Conservation (phyloP, 2,329 filamentous ascomycete species). For the Ophiostoma novo-ulmi region DNA sequence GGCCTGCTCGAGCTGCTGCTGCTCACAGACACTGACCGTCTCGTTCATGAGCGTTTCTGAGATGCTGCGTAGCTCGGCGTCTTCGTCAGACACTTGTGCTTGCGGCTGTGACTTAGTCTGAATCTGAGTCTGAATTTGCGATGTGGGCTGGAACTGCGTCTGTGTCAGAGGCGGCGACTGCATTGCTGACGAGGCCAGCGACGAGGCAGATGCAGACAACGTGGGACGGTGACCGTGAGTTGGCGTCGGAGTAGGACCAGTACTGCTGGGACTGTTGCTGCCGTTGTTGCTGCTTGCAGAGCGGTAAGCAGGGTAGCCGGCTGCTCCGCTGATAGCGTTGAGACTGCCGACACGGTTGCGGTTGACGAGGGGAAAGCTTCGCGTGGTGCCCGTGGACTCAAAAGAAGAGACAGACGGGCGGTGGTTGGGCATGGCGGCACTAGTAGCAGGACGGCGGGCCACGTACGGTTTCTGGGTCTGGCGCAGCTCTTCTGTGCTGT, state of each 20-base stretch:
- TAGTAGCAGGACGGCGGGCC: constrained; percentile 41
- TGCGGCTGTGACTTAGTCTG: not conserved
- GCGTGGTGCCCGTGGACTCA: constrained; percentile 53
- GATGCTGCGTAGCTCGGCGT: constrained; percentile 45
- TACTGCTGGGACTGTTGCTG: constrained; percentile 15
- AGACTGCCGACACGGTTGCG: constrained; percentile 25
- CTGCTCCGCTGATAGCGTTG: constrained; percentile 19
- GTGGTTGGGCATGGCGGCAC: constrained; percentile 39
- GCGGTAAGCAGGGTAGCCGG: constrained; percentile 34
- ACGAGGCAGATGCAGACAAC: not conserved
- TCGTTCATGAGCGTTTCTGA: constrained; percentile 47
- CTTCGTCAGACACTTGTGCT: constrained; percentile 32
- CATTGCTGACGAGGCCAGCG: not conserved
- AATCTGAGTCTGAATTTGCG: not conserved
- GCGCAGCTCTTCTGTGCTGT: constrained; percentile 26
- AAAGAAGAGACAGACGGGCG: constrained; percentile 55
- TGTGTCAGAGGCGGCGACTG: not conserved
- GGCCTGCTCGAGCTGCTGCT: constrained; percentile 18
- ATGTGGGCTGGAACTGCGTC: not conserved
- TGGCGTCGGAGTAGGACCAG: not conserved
- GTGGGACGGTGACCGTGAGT: not conserved
- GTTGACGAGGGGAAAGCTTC: constrained; percentile 56
- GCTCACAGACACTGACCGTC: constrained; percentile 41
- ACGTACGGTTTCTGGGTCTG: constrained; percentile 23
- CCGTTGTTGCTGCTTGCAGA: constrained; percentile 36